Evolutionary conservation across 75 land plant species (phyloP).

Genomic region (Larix kaempferi): DNA sequence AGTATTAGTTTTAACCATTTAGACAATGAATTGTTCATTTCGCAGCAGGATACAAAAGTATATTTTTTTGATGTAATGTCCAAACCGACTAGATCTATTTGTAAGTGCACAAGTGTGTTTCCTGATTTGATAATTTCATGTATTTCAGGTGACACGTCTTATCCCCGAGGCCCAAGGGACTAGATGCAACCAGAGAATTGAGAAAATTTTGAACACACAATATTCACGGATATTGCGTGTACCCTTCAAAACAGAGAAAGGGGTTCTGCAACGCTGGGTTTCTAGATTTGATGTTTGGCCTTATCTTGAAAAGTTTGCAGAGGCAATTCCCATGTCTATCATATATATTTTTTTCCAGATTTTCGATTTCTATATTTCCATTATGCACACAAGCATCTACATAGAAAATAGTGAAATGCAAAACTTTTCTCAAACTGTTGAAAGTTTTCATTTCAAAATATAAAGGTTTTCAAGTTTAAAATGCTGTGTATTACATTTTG

Average conservation of each 20-base stretch:
- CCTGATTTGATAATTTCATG: not conserved
- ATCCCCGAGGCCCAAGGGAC: slow-evolving; percentile 67
- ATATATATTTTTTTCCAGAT: not conserved
- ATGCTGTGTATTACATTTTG: not conserved
- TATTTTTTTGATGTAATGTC: not conserved
- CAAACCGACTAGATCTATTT: not conserved
- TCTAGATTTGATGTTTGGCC: slow-evolving; percentile 80
- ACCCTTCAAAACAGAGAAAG: slow-evolving; percentile 56
- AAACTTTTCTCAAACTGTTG: not conserved
- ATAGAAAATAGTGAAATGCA: not conserved
- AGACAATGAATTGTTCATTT: not conserved
- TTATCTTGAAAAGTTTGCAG: slow-evolving; percentile 59
- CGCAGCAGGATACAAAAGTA: not conserved
- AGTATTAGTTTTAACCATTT: not conserved
- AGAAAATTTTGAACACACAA: slow-evolving; percentile 50
- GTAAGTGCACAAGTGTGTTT: not conserved
- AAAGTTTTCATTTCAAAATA: not conserved
- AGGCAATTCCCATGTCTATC: slow-evolving; percentile 23
- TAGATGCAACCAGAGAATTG: slow-evolving; percentile 54
- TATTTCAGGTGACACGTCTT: slow-evolving; percentile 54
- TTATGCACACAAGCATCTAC: not conserved
- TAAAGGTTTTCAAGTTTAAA: not conserved
- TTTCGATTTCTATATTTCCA: not conserved
- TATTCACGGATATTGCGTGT: slow-evolving; percentile 53
- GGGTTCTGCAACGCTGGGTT: slow-evolving; percentile 49